Evolutionary conservation across 345 rosid species (phyloP).

Genomic region (Gossypium thurberi): DNA sequence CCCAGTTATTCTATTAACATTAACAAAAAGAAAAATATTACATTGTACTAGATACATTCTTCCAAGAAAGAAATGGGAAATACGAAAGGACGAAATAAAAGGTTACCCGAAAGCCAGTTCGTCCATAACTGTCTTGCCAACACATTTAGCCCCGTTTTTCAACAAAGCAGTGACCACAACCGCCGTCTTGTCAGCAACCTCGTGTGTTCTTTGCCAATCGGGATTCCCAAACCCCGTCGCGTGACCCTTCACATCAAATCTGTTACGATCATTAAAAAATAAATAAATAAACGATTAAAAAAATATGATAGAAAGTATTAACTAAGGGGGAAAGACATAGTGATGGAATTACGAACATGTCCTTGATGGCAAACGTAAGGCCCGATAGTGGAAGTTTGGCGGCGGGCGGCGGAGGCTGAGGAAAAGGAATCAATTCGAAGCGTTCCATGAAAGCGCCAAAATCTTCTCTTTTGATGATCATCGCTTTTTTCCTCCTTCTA

Average conservation of each 20-base stretch:
- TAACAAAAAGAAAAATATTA: too few species aligned
- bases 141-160: conserved; percentile 85
- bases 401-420: conserved; percentile 91
- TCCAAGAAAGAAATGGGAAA: background rate
- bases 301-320: background rate
- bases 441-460: conserved; percentile 75
- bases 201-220: conserved; percentile 75
- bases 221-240: conserved; percentile 84
- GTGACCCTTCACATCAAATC: conserved; percentile 74
- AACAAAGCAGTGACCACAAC: conserved; percentile 57
- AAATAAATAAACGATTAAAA: conserved; percentile 6
- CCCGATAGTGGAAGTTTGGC: conserved; percentile 60
- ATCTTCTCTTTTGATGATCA: conserved; percentile 34
- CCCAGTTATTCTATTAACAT: conserved; percentile 50
- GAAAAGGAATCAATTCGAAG: conserved; percentile 61
- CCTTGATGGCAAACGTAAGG: conserved; percentile 72
- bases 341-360: conserved; percentile 39
- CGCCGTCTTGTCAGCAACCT: conserved; percentile 63
- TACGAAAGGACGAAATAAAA: background rate
- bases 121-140: conserved; percentile 79
- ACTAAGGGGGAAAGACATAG: background rate
- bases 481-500: conserved; percentile 43
- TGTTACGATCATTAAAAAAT: conserved; percentile 19
- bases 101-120: conserved; percentile 76
- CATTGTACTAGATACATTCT: background rate